Conservation (phyloP, 1,284 basidiomycete species). For the Ustilago crameri region DNA sequence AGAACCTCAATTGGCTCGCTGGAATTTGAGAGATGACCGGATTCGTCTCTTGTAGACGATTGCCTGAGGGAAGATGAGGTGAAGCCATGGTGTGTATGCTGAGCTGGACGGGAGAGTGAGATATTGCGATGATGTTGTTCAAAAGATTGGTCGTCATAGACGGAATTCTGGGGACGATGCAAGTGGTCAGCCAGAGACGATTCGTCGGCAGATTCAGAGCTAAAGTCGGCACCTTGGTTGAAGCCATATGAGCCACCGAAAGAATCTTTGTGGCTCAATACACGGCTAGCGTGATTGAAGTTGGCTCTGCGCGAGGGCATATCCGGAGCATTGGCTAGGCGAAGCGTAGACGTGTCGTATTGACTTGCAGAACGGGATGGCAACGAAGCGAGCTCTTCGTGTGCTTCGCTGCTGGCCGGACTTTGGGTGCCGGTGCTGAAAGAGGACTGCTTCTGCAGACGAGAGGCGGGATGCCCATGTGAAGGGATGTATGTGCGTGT, state of each 20-base stretch:
- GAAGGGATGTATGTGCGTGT: conserved; percentile 34
- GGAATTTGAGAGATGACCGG: conserved; percentile 8
- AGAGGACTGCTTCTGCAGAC: conserved; percentile 32
- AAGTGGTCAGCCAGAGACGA: not conserved
- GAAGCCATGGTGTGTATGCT: conserved; percentile 1
- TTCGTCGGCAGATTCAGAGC: conserved; percentile 24
- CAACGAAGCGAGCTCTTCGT: conserved; percentile 27
- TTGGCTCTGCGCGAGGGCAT: conserved; percentile 19
- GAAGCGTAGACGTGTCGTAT: conserved; percentile 13
- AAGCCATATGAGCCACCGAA: conserved; percentile 43
- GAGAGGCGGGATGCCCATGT: conserved; percentile 20
- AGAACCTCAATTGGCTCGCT: conserved; percentile 41
- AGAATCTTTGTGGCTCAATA: conserved; percentile 45
- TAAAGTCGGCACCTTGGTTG: conserved; percentile 10
- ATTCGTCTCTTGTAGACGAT: not conserved
- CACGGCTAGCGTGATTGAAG: conserved; percentile 18
- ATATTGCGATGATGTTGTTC: conserved; percentile 25
- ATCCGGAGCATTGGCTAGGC: conserved; percentile 16
- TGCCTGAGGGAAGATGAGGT: not conserved
- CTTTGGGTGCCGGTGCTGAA: conserved; percentile 39
- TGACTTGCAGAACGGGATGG: conserved; percentile 14
- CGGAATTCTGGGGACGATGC: not conserved
- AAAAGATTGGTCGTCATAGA: not conserved
- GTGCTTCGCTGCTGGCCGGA: conserved; percentile 34
- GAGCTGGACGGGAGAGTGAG: conserved; percentile 23